phyloP scores from a whole-genome alignment of 441 rosid species.

The Manihot esculenta region DNA sequence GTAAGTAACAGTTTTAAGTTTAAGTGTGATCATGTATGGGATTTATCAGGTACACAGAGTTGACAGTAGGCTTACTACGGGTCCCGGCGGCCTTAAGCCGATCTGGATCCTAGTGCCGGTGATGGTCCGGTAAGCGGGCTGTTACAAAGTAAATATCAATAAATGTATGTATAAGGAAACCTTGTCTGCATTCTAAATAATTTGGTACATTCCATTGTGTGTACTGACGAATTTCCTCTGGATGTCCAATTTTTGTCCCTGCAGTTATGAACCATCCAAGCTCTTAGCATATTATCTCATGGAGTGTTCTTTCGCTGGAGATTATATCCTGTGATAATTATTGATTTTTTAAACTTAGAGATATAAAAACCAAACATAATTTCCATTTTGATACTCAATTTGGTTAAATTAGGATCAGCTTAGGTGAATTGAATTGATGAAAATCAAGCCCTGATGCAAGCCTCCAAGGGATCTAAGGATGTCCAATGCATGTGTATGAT shows the following conservation, averaged over 20 bases:
- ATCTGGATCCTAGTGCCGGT: too few relatives aligned
- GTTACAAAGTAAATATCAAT: background rate
- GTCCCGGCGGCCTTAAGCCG: too few relatives aligned
- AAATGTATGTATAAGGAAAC: slow-evolving; percentile 6
- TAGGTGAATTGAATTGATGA: slow-evolving; percentile 1
- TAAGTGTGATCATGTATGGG: too few relatives aligned
- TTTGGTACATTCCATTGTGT: slow-evolving; percentile 6
- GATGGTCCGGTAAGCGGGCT: too few relatives aligned
- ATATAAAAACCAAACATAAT: background rate
- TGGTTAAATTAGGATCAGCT: background rate
- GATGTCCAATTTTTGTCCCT: background rate
- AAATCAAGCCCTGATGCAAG: background rate
- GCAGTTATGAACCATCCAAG: background rate
- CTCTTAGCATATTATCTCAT: background rate
- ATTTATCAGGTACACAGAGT: too few relatives aligned
- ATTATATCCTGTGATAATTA: too few relatives aligned
- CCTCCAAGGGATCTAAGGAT: slow-evolving; percentile 20
- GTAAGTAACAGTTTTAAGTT: too few relatives aligned
- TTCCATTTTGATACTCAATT: background rate
- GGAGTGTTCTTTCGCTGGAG: background rate
- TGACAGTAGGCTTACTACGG: too few relatives aligned
- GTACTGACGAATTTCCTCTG: background rate
- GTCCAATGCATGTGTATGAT: background rate
- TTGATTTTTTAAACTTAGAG: background rate
- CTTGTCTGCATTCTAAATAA: slow-evolving; percentile 5